Evolutionary conservation across 1,284 basidiomycete genomes (phyloP), one percentile per base, ranked within the genome.

Genomic region (Grifola frondosa): DNA sequence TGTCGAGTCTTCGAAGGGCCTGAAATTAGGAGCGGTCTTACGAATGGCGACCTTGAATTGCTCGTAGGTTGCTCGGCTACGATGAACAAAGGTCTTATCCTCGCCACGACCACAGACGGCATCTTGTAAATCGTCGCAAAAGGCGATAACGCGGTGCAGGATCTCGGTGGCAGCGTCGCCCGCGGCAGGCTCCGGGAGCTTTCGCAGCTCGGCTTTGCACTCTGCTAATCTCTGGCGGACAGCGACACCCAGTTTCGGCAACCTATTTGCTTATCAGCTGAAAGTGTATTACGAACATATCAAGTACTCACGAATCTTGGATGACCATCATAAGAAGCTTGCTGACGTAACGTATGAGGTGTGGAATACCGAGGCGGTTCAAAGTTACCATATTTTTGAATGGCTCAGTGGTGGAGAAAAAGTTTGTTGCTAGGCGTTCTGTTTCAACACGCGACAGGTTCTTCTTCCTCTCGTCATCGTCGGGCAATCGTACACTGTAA

Each of bases 401-500:
- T 0, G 80, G 81, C 0, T 56, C 19, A 4, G 60, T 74, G 0
- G 49, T 57, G 6, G 66, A 51, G 49, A 85, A 83, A 46, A 73
- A 82, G 0, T 61, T 42, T 1, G 48, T 37, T 3, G 75, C 74
- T 0, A 59, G 53, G 9, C 42, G 44, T 30, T 75, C 67, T 0
- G 70, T 62, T 11, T 67, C 68, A 0, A 53, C 40, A 10, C 65
- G 63, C 0, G 71, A 60, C 7, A 70, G 54, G 2, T 59, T 56
- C 6, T 54, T 49, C 11, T 54, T 53, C 1, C 82, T 71, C 46
- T 81, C 74, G 1, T 55, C 62, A 52, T 84, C 81, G 33, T 80
- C 71, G 0, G 80, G 75, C 3, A 82, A 73, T 29, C 76, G 76
- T 26, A 82, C 78, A 25, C 77, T 81, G 45, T 77, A 83, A 49